Conservation (phyloP, 1,139 yeast genomes). For the Scheffersomyces quercinus region DNA sequence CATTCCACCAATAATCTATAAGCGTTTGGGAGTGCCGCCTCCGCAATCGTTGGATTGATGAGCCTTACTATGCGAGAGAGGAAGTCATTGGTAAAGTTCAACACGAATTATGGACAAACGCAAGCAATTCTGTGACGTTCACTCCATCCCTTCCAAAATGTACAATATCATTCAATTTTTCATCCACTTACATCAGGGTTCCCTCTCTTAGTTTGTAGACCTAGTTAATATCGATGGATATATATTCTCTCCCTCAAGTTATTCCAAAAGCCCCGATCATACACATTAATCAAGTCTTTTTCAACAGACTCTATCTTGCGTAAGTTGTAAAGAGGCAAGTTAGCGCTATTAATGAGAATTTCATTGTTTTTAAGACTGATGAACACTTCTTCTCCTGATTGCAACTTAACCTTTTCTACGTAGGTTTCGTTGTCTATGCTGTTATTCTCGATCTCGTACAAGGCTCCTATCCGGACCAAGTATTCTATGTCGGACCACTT, state of each 20-base stretch:
- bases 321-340: constrained; percentile 15
- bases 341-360: constrained; percentile 18
- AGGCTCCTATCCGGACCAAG: constrained; percentile 43
- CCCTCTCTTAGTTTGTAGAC: too few relatives aligned
- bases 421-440: constrained; percentile 11
- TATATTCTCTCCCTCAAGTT: constrained; percentile 42
- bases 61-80: too few relatives aligned
- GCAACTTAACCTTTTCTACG: constrained; percentile 20
- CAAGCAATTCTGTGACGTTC: too few relatives aligned
- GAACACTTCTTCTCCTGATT: constrained; percentile 19
- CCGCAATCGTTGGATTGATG: too few relatives aligned
- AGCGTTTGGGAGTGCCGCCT: not conserved
- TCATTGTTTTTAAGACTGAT: constrained; percentile 30
- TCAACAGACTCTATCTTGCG: constrained; percentile 37
- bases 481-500: constrained; percentile 81
- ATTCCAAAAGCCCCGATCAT: constrained; percentile 62
- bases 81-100: too few relatives aligned
- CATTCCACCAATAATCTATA: not conserved
- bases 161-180: too few relatives aligned
- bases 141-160: too few relatives aligned
- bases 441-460: constrained; percentile 20
- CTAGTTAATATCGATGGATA: not conserved
- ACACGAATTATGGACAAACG: too few relatives aligned
- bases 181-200: too few relatives aligned
- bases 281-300: constrained; percentile 56